Percentiles rank a stretch among this genome's conserved stretches.
Evolutionary conservation across 2,329 filamentous ascomycete genomes (phyloP).

Genomic region (Colletotrichum noveboracense): DNA sequence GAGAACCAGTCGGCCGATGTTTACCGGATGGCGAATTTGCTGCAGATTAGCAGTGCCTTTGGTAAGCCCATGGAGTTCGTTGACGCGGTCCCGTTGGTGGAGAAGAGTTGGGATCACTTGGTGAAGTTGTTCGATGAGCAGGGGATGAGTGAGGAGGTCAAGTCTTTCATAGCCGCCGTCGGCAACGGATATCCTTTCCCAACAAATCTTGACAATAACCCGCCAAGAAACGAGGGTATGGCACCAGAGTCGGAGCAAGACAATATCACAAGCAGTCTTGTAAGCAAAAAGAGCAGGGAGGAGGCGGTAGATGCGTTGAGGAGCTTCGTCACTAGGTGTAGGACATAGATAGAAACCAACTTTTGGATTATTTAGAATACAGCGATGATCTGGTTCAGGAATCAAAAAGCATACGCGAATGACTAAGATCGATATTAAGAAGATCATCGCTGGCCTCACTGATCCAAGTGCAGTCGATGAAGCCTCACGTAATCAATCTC

Average conservation of each 20-base stretch:
- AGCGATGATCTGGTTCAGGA: background rate
- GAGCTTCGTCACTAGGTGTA: slow-evolving; percentile 6
- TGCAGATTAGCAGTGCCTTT: slow-evolving; percentile 67
- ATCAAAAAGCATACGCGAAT: too few species aligned
- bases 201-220: slow-evolving; percentile 63
- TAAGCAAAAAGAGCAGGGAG: slow-evolving; percentile 41
- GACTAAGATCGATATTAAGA: background rate
- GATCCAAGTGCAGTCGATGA: background rate
- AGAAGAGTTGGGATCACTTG: slow-evolving; percentile 48
- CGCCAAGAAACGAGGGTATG: slow-evolving; percentile 62
- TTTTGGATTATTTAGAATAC: background rate
- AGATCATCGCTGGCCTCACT: background rate
- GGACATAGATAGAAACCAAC: background rate
- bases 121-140: slow-evolving; percentile 32
- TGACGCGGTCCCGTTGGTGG: slow-evolving; percentile 54
- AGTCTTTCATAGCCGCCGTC: slow-evolving; percentile 54
- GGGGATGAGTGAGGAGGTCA: slow-evolving; percentile 45
- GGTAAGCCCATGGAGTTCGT: slow-evolving; percentile 69
- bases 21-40: slow-evolving; percentile 62
- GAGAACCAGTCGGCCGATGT: slow-evolving; percentile 54
- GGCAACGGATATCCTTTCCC: slow-evolving; percentile 67
- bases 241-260: slow-evolving; percentile 65
- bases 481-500: background rate
- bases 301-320: slow-evolving; percentile 45
- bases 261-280: slow-evolving; percentile 48